Evolutionary conservation across 352 stramenopile species (phyloP).

Genomic region (Phytophthora aleatoria): DNA sequence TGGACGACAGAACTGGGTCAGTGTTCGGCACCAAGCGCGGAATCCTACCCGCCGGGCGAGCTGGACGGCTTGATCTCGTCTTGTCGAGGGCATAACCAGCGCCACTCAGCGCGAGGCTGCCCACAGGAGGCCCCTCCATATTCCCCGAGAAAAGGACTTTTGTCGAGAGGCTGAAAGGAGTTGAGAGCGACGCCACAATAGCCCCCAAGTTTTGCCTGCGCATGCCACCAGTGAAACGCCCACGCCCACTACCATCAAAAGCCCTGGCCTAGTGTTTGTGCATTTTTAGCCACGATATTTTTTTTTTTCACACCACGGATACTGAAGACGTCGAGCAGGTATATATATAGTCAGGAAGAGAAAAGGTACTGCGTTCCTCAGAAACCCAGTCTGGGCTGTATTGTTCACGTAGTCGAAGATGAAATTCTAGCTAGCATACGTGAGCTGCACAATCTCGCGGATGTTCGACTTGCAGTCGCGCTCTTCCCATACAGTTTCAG

Average conservation of each 20-base stretch:
- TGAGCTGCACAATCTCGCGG: constrained; percentile 77
- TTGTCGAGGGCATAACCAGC: constrained; percentile 45
- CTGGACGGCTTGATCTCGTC: constrained; percentile 5
- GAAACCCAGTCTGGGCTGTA: constrained; percentile 2
- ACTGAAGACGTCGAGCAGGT: constrained; percentile 1
- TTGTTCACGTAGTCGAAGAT: background rate
- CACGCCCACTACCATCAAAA: background rate
- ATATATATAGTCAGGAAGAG: constrained; percentile 31
- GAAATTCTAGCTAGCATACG: constrained; percentile 21
- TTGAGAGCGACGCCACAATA: constrained; percentile 13
- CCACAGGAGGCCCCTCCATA: constrained; percentile 36
- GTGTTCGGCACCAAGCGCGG: constrained; percentile 5
- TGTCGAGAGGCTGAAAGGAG: constrained; percentile 22
- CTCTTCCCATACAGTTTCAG: constrained; percentile 73
- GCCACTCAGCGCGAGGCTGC: constrained; percentile 41
- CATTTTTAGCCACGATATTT: constrained; percentile 30
- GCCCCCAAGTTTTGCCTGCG: background rate
- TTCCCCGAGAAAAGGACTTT: constrained; percentile 18
- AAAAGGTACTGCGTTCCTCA: constrained; percentile 21
- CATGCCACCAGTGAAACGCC: constrained; percentile 27
- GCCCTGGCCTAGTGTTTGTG: background rate
- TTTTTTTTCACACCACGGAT: background rate
- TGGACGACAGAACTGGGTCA: constrained; percentile 9
- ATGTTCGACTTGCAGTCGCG: constrained; percentile 80
- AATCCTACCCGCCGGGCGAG: constrained; percentile 10